Percentiles rank a stretch among this genome's conserved stretches.
Conservation (phyloP, 2,329 filamentous ascomycete species). For the Catunica adiposa region DNA sequence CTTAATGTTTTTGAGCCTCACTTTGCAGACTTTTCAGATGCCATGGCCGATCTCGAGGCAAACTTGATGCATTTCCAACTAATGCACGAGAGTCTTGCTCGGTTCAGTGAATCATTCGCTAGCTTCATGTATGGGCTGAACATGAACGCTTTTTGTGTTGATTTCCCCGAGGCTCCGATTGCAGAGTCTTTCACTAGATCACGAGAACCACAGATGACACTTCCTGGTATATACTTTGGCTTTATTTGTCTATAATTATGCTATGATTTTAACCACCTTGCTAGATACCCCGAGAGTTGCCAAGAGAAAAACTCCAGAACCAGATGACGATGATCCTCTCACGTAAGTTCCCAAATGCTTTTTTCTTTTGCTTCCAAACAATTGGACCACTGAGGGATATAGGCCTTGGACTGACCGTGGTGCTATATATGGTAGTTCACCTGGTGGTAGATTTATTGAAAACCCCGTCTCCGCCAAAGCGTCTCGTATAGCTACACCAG, state of each 20-base stretch:
- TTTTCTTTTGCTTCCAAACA: neutral
- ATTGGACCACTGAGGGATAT: neutral
- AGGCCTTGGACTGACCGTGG: too few relatives aligned
- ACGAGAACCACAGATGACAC: constrained; percentile 32
- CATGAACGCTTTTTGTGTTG: constrained; percentile 98
- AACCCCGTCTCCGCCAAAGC: constrained; percentile 48
- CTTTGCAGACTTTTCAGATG: constrained; percentile 85
- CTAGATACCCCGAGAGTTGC: constrained; percentile 14
- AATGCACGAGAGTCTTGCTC: constrained; percentile 84
- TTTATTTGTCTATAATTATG: neutral
- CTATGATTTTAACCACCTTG: constrained; percentile 1
- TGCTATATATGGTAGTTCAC: constrained; percentile 47
- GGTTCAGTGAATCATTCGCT: constrained; percentile 92
- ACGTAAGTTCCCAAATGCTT: constrained; percentile 38
- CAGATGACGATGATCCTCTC: constrained; percentile 68
- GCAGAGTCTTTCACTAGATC: constrained; percentile 63
- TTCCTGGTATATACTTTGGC: constrained; percentile 5
- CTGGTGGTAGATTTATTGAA: constrained; percentile 79
- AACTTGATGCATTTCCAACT: constrained; percentile 96
- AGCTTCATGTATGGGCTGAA: constrained; percentile 92
- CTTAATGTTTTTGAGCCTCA: constrained; percentile 73
- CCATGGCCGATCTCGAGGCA: constrained; percentile 86
- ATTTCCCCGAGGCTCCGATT: constrained; percentile 87
- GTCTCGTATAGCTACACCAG: constrained; percentile 29
- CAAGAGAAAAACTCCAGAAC: constrained; percentile 21